Evolutionary conservation across 257 asterid genomes (phyloP).

Genomic region (Fraxinus quadrangulata): DNA sequence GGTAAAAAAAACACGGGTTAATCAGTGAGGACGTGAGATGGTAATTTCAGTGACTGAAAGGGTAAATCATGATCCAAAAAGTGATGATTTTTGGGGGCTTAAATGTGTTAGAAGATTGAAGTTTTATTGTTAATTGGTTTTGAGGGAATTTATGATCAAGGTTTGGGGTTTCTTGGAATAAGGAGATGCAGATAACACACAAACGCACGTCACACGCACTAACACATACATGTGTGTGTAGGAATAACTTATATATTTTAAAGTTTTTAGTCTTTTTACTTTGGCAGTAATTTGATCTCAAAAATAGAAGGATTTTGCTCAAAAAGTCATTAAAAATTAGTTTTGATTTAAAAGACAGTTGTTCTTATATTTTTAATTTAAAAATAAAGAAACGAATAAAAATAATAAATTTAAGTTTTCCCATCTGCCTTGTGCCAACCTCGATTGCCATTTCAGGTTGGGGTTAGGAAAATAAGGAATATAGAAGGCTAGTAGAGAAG

Average conservation of each 20-base stretch:
- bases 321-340: no score
- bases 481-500: no score
- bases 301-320: not conserved
- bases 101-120: not conserved
- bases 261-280: not conserved
- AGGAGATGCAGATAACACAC: no score
- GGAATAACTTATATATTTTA: no score
- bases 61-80: not conserved
- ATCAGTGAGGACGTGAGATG: not conserved
- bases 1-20: slow-evolving; percentile 11
- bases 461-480: no score
- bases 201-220: not conserved
- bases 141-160: not conserved
- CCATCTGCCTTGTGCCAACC: no score
- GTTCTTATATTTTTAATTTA: no score
- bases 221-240: not conserved
- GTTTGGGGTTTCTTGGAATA: slow-evolving; percentile 5
- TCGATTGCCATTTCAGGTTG: no score
- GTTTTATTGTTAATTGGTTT: not conserved
- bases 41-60: not conserved
- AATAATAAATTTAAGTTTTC: no score
- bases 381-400: no score
- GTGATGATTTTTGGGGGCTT: not conserved
- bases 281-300: not conserved
- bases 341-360: not conserved